phyloP scores from a whole-genome alignment of 139 green algal species.

The Dunaliella sp. region DNA sequence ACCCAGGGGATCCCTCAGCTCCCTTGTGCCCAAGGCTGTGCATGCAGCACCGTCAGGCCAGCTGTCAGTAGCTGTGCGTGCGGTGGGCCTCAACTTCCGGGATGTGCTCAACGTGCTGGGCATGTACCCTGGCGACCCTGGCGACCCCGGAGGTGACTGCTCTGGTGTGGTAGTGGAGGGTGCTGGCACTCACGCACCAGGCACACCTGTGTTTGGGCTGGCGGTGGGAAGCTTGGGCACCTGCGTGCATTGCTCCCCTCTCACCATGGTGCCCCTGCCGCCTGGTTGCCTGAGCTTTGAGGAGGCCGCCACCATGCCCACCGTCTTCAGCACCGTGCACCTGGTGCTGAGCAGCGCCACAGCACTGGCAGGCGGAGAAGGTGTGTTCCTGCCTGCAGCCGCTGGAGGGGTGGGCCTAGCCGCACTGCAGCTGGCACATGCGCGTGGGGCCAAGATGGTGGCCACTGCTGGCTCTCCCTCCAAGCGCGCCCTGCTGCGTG shows the following conservation, averaged over 20 bases:
- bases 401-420: constrained; percentile 82
- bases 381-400: constrained; percentile 72
- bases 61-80: constrained; percentile 62
- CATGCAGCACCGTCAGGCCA: constrained; percentile 15
- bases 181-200: constrained; percentile 19
- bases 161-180: constrained; percentile 66
- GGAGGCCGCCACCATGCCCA: constrained; percentile 73
- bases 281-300: constrained; percentile 61
- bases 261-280: constrained; percentile 67
- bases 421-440: constrained; percentile 50
- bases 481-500: constrained; percentile 72
- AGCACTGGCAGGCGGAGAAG: constrained; percentile 33
- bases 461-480: constrained; percentile 66
- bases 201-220: constrained; percentile 80
- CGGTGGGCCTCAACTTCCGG: constrained; percentile 82
- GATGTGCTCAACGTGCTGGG: constrained; percentile 73
- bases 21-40: constrained; percentile 41
- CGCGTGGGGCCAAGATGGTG: constrained; percentile 38
- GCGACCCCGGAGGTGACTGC: constrained; percentile 73
- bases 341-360: constrained; percentile 54
- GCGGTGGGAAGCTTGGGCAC: constrained; percentile 72
- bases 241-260: constrained; percentile 41
- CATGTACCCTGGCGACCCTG: constrained; percentile 84
- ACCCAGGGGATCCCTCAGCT: constrained; percentile 52
- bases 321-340: constrained; percentile 80